Percentiles rank a stretch among this genome's conserved stretches.
These are phyloP conservation scores for Diplosphaera chodatii DNA, from an alignment of 139 green algal genomes.

Conservation along the genomic window DNA sequence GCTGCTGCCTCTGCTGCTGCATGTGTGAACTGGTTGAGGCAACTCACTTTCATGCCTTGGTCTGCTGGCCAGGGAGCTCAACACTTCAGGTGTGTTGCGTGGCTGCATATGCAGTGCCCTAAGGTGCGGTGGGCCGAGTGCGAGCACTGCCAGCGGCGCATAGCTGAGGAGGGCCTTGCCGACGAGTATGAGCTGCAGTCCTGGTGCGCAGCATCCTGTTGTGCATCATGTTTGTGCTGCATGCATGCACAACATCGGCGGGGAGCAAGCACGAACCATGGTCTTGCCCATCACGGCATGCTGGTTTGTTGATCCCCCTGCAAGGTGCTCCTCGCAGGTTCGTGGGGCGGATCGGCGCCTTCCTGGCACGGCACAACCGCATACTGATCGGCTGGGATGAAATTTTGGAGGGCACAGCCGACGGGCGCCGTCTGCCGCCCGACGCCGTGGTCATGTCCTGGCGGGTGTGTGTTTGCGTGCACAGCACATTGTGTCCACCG, in stretches of 20 bases:
- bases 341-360: constrained; percentile 31
- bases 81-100: too few relatives aligned
- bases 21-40: too few relatives aligned
- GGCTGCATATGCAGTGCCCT: constrained; percentile 33
- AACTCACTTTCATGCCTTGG: too few relatives aligned
- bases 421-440: constrained; percentile 19
- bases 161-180: constrained; percentile 28
- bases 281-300: too few relatives aligned
- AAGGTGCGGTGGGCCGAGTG: constrained; percentile 44
- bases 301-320: too few relatives aligned
- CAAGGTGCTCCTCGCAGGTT: too few relatives aligned
- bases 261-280: too few relatives aligned
- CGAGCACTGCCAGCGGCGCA: constrained; percentile 34
- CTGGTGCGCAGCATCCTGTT: constrained; percentile 10
- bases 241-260: too few relatives aligned
- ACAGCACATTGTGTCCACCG: neutral
- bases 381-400: constrained; percentile 64
- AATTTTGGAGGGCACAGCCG: constrained; percentile 41
- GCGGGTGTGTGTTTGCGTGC: constrained; percentile 39
- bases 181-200: constrained; percentile 51
- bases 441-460: constrained; percentile 56
- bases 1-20: too few relatives aligned
- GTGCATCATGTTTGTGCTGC: neutral
- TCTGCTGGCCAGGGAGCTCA: too few relatives aligned
- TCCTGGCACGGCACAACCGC: constrained; percentile 25